phyloP scores from a whole-genome alignment of 768 basidiomycete species.

The Paxillus involutus region DNA sequence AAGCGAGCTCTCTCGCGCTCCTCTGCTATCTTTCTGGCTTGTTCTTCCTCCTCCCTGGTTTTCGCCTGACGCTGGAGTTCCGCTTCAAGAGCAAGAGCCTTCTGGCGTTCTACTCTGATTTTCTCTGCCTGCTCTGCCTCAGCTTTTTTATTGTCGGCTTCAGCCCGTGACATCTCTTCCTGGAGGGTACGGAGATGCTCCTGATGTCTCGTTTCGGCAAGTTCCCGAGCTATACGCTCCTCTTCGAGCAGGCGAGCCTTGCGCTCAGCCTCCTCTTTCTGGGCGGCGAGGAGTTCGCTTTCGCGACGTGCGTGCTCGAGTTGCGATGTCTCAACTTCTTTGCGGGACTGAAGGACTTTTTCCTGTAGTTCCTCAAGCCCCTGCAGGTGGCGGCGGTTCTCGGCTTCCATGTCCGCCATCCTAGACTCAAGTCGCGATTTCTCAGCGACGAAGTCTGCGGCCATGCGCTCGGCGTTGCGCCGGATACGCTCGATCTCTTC shows the following conservation, averaged over 20 bases:
- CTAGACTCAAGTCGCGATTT: conserved; percentile 31
- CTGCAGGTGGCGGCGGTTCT: conserved; percentile 15
- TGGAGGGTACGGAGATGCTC: conserved; percentile 28
- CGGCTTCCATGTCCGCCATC: conserved; percentile 27
- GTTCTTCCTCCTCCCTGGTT: conserved; percentile 26
- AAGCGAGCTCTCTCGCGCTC: conserved; percentile 28
- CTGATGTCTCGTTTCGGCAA: conserved; percentile 28
- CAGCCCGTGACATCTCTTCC: conserved; percentile 25
- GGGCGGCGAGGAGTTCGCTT: conserved; percentile 23
- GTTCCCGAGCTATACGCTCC: conserved; percentile 27
- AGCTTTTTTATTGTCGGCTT: conserved; percentile 19
- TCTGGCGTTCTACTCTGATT: conserved; percentile 27
- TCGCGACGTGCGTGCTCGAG: conserved; percentile 27
- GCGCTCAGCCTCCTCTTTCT: conserved; percentile 27
- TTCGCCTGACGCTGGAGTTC: conserved; percentile 29
- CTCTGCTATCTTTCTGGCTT: conserved; percentile 18
- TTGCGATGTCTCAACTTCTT: conserved; percentile 29
- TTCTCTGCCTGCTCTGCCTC: conserved; percentile 27
- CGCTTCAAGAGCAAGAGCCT: conserved; percentile 28
- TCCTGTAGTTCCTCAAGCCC: conserved; percentile 26
- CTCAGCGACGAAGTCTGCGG: conserved; percentile 38
- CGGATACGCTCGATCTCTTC: conserved; percentile 44
- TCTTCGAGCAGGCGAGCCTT: conserved; percentile 30
- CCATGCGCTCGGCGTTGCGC: conserved; percentile 40
- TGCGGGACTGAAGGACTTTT: conserved; percentile 26